Evolutionary conservation across 2,329 filamentous ascomycete species (phyloP), one percentile per base, ranked within the genome.

Genomic region (Lasiodiplodia citricola): DNA sequence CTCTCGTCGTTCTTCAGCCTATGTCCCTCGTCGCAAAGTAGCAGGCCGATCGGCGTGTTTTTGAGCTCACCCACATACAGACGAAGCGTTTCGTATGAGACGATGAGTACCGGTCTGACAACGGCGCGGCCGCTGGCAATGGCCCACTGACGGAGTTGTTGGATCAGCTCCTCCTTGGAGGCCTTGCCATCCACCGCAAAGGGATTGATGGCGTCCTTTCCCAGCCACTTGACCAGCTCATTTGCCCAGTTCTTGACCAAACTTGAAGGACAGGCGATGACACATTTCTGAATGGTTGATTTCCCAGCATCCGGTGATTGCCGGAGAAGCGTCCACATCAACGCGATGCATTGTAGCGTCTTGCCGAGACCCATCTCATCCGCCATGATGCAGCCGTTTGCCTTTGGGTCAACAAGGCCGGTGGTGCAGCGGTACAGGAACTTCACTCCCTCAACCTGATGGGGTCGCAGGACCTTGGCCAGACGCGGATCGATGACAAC

Each of bases 351-450:
- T 83, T 99, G 96, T 54, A 99, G 82, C 74, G 96, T 99, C 83
- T 99, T 99, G 68, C 96, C 96, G 37, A 99, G 83, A 74, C 96
- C 96, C 96, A 99, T 99, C 78, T 97, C 96, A 78, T 99, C 96
- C 66, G 96, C 96, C 96, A 99, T 99, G 78, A 99, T 99, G 81
- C 96, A 99, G 2, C 96, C 96, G 79, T 97, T 92, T 60, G 96
- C 96, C 74, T 95, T 95, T 47, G 91, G 87, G 74, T 98, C 96
- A 68, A 98, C 92, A 86, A 98, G 87, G n/a, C 96, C 96, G 1
- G 95, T 98, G 6, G 96, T 94, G 76, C 93, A 97, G 72, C 89
- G 88, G 80, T 98, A 99, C 85, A 99, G 90, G 80, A 99, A 99
- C 83, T 96, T 97, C 71, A 99, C 96, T 75, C 96, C 96, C 78